A percentile compares a stretch with the other conserved stretches of the same genome.
These are phyloP conservation scores for Odontarrhena argentea DNA, from an alignment of 345 rosid genomes.

Conservation along the genomic window DNA sequence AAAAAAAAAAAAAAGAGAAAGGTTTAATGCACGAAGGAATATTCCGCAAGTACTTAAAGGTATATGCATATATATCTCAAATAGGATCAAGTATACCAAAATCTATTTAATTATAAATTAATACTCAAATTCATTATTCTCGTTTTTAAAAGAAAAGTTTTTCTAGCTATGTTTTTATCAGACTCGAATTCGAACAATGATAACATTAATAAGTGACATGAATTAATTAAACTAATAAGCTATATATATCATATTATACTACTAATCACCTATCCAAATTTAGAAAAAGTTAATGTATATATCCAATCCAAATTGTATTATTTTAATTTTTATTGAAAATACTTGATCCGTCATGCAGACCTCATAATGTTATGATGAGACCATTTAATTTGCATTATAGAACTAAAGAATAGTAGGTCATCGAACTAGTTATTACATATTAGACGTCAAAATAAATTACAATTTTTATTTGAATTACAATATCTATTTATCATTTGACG, in stretches of 20 bases:
- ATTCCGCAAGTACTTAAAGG: slow-evolving; percentile 17
- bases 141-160: no score
- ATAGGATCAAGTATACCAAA: slow-evolving; percentile 4
- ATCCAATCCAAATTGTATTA: background rate
- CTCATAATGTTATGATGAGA: slow-evolving; percentile 7
- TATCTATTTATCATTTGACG: background rate
- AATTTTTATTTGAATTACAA: no score
- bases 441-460: background rate
- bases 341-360: background rate
- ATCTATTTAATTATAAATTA: slow-evolving; percentile 4
- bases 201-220: no score
- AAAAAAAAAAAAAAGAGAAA: background rate
- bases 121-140: background rate
- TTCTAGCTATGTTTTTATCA: no score
- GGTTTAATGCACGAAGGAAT: slow-evolving; percentile 24
- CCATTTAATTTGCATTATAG: slow-evolving; percentile 18
- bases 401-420: background rate
- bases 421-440: slow-evolving; percentile 13
- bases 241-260: slow-evolving; percentile 11
- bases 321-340: background rate
- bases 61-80: slow-evolving; percentile 5
- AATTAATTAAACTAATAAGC: background rate
- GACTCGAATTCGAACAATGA: no score
- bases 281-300: background rate
- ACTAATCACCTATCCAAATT: slow-evolving; percentile 8